phyloP scores from a whole-genome alignment of 768 basidiomycete species.

The Trametes meyenii region DNA sequence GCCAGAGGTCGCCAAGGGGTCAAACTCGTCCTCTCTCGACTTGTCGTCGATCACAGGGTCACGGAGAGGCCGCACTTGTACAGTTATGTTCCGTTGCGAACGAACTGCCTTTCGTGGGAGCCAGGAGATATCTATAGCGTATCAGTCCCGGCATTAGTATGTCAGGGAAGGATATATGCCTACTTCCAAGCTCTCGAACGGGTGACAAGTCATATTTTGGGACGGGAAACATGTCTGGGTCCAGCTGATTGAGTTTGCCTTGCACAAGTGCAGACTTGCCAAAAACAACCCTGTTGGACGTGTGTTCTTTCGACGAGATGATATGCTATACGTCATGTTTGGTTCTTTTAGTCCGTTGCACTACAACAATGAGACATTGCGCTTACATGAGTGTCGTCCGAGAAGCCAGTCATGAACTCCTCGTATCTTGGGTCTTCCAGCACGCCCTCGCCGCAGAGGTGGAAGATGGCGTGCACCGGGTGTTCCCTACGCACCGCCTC shows the following conservation, averaged over 20 bases:
- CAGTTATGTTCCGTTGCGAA: slow-evolving; percentile 45
- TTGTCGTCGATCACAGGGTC: slow-evolving; percentile 41
- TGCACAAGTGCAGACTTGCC: slow-evolving; percentile 73
- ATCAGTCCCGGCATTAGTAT: not conserved
- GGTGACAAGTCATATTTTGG: slow-evolving; percentile 55
- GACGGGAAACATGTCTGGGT: slow-evolving; percentile 71
- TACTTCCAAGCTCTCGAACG: slow-evolving; percentile 39
- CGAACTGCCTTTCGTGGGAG: slow-evolving; percentile 50
- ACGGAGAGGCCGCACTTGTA: slow-evolving; percentile 51
- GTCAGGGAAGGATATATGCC: not conserved
- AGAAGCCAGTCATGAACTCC: slow-evolving; percentile 72
- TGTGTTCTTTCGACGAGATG: slow-evolving; percentile 65
- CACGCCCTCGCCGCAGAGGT: slow-evolving; percentile 72
- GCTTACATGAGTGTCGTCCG: slow-evolving; percentile 61
- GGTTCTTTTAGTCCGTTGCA: too few species aligned
- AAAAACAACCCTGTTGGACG: slow-evolving; percentile 70
- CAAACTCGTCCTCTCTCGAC: slow-evolving; percentile 35
- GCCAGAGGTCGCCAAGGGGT: slow-evolving; percentile 27
- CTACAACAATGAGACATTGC: not conserved
- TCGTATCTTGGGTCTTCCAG: slow-evolving; percentile 70
- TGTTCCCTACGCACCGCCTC: slow-evolving; percentile 45
- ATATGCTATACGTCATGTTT: slow-evolving; percentile 57
- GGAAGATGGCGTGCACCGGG: slow-evolving; percentile 60
- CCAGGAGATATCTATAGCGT: slow-evolving; percentile 35
- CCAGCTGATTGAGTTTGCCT: slow-evolving; percentile 70